These are phyloP conservation scores for Metschnikowia vanudenii DNA, from an alignment of 805 yeast genomes.

Conservation along the genomic window DNA sequence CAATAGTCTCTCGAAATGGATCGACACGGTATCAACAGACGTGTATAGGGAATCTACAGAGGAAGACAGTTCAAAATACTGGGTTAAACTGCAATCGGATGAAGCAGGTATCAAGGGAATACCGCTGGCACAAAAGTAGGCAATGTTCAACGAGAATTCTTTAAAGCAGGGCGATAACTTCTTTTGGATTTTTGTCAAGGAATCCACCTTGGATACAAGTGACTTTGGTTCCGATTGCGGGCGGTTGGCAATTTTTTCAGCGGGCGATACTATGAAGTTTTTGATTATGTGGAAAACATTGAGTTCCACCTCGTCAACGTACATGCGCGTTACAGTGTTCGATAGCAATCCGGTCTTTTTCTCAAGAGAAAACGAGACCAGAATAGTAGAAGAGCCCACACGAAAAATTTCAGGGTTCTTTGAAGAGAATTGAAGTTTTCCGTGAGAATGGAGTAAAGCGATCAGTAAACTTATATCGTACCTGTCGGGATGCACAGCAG, in stretches of 20 bases:
- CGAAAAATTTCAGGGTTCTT: not conserved
- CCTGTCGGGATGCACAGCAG: not conserved
- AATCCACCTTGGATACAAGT: conserved; percentile 1
- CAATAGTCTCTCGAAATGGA: conserved; percentile 11
- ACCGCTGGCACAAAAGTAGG: conserved; percentile 8
- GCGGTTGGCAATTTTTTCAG: no score
- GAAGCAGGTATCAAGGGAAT: conserved; percentile 18
- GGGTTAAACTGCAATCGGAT: conserved; percentile 6
- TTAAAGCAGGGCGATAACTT: conserved; percentile 12
- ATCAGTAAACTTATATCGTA: not conserved
- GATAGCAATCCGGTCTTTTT: conserved; percentile 10
- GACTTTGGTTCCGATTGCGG: not conserved
- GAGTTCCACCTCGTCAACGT: conserved; percentile 14
- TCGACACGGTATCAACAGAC: conserved; percentile 13
- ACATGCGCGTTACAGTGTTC: conserved; percentile 9
- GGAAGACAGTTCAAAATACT: conserved; percentile 8
- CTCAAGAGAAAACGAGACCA: conserved; percentile 7
- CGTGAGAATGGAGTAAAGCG: not conserved
- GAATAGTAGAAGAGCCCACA: conserved; percentile 10
- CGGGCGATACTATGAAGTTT: not conserved
- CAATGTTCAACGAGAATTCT: conserved; percentile 16
- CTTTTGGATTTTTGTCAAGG: conserved; percentile 9
- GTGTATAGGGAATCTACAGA: conserved; percentile 7
- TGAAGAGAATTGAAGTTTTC: not conserved
- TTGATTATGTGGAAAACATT: conserved; percentile 8